Conservation (phyloP, 23 red algal genomes). For the Cyanidiococcus yangmingshanensis region DNA sequence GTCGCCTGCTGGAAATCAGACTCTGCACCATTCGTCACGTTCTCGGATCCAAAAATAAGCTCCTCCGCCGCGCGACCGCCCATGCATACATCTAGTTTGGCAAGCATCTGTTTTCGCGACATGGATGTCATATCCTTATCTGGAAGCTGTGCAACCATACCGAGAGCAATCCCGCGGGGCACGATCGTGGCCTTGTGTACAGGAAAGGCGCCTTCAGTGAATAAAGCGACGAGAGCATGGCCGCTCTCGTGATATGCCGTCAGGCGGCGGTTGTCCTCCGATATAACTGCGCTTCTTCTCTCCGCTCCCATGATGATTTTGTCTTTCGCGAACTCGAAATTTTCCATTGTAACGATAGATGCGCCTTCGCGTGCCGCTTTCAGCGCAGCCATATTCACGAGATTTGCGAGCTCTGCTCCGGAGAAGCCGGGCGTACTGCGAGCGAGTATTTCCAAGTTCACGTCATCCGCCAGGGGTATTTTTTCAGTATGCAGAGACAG, state of each 20-base stretch:
- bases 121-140: constrained; percentile 79
- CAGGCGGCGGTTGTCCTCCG: constrained; percentile 51
- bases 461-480: constrained; percentile 67
- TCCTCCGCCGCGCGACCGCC: constrained; percentile 88
- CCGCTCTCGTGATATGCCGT: constrained; percentile 97
- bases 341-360: constrained; percentile 47
- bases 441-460: constrained; percentile 76
- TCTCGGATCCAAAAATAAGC: constrained; percentile 69
- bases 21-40: constrained; percentile 73
- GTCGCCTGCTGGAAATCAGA: constrained; percentile 88
- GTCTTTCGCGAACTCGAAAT: constrained; percentile 96
- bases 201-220: constrained; percentile 69
- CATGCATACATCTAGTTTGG: constrained; percentile 90
- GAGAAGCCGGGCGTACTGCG: constrained; percentile 92
- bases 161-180: constrained; percentile 71
- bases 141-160: constrained; percentile 93
- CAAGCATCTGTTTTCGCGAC: constrained; percentile 74
- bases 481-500: constrained; percentile 68
- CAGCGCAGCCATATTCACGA: constrained; percentile 92
- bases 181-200: constrained; percentile 99
- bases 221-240: constrained; percentile 77
- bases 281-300: constrained; percentile 55
- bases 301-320: constrained; percentile 99
- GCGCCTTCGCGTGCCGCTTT: constrained; percentile 79
- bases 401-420: constrained; percentile 87